Evolutionary conservation across 2,329 filamentous ascomycete genomes (phyloP).

Genomic region (Alternaria panax): DNA sequence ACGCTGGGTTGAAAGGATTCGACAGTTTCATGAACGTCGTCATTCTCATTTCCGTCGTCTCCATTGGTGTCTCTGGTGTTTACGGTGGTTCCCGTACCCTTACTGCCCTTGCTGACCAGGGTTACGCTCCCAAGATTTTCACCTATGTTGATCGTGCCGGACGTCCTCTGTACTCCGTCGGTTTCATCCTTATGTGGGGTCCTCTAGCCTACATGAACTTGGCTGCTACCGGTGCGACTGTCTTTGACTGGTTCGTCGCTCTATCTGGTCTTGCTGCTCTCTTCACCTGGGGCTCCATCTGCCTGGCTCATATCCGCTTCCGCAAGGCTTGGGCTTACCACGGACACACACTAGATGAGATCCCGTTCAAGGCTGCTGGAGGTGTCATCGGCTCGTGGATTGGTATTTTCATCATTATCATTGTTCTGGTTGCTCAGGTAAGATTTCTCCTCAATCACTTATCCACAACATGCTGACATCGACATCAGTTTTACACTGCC

Average conservation of each 20-base stretch:
- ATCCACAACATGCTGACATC: slow-evolving; percentile 7
- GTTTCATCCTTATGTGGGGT: slow-evolving; percentile 71
- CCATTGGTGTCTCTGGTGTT: slow-evolving; percentile 65
- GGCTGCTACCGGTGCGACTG: slow-evolving; percentile 55
- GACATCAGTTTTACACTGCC: slow-evolving; percentile 51
- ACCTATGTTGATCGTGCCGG: slow-evolving; percentile 84
- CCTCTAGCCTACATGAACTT: slow-evolving; percentile 74
- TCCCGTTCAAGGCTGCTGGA: slow-evolving; percentile 53
- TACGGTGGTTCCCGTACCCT: slow-evolving; percentile 66
- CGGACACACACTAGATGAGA: slow-evolving; percentile 53
- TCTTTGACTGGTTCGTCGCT: slow-evolving; percentile 81
- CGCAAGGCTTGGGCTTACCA: slow-evolving; percentile 60
- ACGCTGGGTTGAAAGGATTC: slow-evolving; percentile 67
- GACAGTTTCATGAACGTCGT: slow-evolving; percentile 73
- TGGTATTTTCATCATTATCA: slow-evolving; percentile 49
- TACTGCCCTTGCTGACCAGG: slow-evolving; percentile 58
- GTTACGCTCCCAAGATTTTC: slow-evolving; percentile 78
- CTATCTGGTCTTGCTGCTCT: slow-evolving; percentile 76
- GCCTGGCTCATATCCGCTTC: slow-evolving; percentile 91
- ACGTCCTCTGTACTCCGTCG: slow-evolving; percentile 77
- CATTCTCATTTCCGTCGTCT: slow-evolving; percentile 67
- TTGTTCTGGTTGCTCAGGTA: slow-evolving; percentile 52
- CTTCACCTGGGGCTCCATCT: slow-evolving; percentile 86
- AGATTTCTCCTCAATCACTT: neutral
- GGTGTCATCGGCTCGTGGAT: slow-evolving; percentile 53